Base-by-base conservation (phyloP, 306 rosid genomes). In the Trifolium subterraneum region DNA sequence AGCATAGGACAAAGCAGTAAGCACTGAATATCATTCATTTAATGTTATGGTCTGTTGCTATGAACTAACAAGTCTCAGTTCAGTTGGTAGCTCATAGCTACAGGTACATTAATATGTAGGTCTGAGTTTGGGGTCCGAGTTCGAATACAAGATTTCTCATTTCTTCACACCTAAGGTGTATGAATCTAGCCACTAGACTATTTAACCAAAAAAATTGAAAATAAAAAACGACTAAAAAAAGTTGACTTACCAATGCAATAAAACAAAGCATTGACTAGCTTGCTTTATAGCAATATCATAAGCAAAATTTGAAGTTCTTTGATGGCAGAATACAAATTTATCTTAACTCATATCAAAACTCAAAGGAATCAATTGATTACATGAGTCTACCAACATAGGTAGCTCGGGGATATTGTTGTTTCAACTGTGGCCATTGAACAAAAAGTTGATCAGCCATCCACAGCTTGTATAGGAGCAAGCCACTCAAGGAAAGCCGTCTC, bases 351-450 rank as follows among this genome's bases (percentile, higher is more conserved):
- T 35, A 25, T 23, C 52, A 36, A 36, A 36, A 36, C 39, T 36
- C 39, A 22, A 62, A 62, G 54, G 68, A 74, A 65, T 54, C 35
- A 23, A 72, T 69, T 72, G 33, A 75, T 85, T 90, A 94, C 99
- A 92, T 90, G 84, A 95, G 97, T 78, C 99, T 79, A 62, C 96
- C 99, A 68, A 92, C 97, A 64, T 86, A 86, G 76, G 62, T 89
- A 84, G 97, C 88, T 13, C 87, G 85, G 19, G 97, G 97, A 79
- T 93, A 91, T 79, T 88, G 72, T 11, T 11, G 83, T 66, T 89
- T 87, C 36, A 89, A 83, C 81, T 89, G 96, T 4, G 97, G 93
- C 98, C 98, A 90, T 77, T 92, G 99, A 75, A 92, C 99, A 50
- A 90, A 94, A 76, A 94, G 84, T 79, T 88, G 93, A 85, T 94